These are phyloP conservation scores for Gilbertella persicaria DNA, from an alignment of 371 early-diverging fungal species.

Conservation along the genomic window DNA sequence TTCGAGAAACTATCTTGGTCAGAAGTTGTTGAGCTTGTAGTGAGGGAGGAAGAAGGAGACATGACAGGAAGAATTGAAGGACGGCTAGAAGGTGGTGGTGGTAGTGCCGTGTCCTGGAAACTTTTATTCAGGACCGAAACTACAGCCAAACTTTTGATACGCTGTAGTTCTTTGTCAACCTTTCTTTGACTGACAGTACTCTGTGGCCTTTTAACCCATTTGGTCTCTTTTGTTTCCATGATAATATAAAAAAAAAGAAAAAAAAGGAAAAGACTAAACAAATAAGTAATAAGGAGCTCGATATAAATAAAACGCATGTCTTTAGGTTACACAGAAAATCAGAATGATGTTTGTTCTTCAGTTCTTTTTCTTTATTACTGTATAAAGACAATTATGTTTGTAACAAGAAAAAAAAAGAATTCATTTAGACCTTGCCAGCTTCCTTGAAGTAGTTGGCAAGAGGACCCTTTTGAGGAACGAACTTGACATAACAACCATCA, in stretches of 20 bases:
- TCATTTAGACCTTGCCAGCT: conserved; percentile 34
- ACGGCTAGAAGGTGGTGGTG: conserved; percentile 3
- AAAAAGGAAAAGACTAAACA: neutral
- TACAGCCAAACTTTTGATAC: conserved; percentile 44
- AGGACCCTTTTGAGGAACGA: conserved; percentile 89
- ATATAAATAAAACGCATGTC: neutral
- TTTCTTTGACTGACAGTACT: conserved; percentile 14
- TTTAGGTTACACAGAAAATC: neutral
- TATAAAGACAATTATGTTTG: neutral
- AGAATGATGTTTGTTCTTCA: neutral
- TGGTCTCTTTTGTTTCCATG: conserved; percentile 6
- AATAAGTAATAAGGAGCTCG: neutral
- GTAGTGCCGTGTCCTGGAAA: conserved; percentile 27
- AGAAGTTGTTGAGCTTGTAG: conserved; percentile 1
- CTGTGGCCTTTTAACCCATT: conserved; percentile 7
- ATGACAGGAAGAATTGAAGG: conserved; percentile 5
- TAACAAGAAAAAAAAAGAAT: neutral
- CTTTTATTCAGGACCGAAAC: conserved; percentile 42
- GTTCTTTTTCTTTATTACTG: neutral
- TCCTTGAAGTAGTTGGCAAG: conserved; percentile 62
- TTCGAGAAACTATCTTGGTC: neutral
- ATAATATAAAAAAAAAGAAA: conserved; percentile 4
- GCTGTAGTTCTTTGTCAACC: conserved; percentile 42
- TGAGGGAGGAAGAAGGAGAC: conserved; percentile 16
- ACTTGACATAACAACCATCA: conserved; percentile 98